Percentiles rank a stretch among this genome's conserved stretches.
phyloP scores from a whole-genome alignment of 768 basidiomycete genomes.

The Agrocybe chaxingu region DNA sequence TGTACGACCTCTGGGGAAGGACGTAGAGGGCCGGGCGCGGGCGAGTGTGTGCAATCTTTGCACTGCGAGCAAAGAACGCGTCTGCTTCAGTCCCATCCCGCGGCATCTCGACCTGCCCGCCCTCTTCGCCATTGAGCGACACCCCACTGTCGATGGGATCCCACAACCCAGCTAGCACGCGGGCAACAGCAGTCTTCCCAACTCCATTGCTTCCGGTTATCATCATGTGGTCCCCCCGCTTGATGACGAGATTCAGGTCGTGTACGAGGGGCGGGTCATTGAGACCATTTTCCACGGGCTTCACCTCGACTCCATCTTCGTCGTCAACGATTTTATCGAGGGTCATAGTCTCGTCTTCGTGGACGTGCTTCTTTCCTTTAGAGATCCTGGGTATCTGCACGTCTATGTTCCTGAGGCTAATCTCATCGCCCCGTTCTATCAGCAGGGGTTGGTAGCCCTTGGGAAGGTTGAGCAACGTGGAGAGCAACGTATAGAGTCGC shows the following conservation, averaged over 20 bases:
- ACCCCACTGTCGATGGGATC: slow-evolving; percentile 41
- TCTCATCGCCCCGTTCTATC: slow-evolving; percentile 36
- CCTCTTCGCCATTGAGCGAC: not conserved
- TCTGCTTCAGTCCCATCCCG: slow-evolving; percentile 20
- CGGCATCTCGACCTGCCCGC: slow-evolving; percentile 17
- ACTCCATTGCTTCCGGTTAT: slow-evolving; percentile 93
- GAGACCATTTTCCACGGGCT: slow-evolving; percentile 17
- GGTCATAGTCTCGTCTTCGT: too few species aligned
- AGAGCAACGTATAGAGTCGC: slow-evolving; percentile 83
- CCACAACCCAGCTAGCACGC: slow-evolving; percentile 91
- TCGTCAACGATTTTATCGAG: slow-evolving; percentile 1
- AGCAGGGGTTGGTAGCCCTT: slow-evolving; percentile 39
- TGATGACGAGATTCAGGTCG: slow-evolving; percentile 62
- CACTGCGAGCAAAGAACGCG: slow-evolving; percentile 10
- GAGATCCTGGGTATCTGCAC: slow-evolving; percentile 53
- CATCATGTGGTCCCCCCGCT: slow-evolving; percentile 81
- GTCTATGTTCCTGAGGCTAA: slow-evolving; percentile 67
- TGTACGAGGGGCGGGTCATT: slow-evolving; percentile 55
- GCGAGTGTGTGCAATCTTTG: slow-evolving; percentile 18
- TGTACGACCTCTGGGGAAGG: slow-evolving; percentile 91
- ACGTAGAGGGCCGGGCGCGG: slow-evolving; percentile 66
- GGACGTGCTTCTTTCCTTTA: not conserved
- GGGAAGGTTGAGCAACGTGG: slow-evolving; percentile 76
- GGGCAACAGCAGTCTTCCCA: slow-evolving; percentile 86
- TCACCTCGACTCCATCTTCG: not conserved